Base-by-base conservation (phyloP, 805 yeast species). In the Grigorovia yakushimaensis region DNA sequence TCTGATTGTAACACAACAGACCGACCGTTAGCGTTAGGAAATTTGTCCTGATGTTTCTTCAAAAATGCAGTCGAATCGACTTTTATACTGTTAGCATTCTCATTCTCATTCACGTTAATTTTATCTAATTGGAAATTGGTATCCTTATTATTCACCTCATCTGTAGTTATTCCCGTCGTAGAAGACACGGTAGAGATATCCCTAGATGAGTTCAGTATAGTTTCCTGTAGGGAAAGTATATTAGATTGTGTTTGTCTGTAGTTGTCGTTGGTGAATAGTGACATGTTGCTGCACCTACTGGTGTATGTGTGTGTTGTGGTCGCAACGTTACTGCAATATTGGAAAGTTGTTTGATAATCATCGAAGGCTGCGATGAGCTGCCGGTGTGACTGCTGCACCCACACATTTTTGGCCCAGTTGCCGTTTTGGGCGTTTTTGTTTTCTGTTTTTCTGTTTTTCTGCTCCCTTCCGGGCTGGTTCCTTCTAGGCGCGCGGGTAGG, bases 161-260 rank as follows among this genome's bases (percentile, higher is more conserved):
- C 22, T 20, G 10, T n/a, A 3, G 20, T 37, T 4, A 50, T 21
- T 18, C 15, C 37, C 11, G 15, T 43, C 27, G 30, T 40, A 7
- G 47, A 23, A 9, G 47, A 37, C 33, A 41, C 46, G n/a, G 21
- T 27, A 18, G 20, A 39, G 2, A 47, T 54, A 22, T 46, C 45
- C 30, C 50, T 52, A 1, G 60, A 43, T 3, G 64, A 59, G 41
- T 64, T 63, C 40, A 64, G 46, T 18, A 65, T 54, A 5, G 67
- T 64, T 41, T 62, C 67, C 43, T 65, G 69, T 20, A 65, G 44
- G 18, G 57, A 55, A 40, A 57, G 57, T 10, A 65, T 65, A 33
- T 61, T 61, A 6, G 61, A 58, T 47, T 64, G 68, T 0, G 65
- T 62, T 42, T 58, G 54, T 37, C 61, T 56, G 47, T 64, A 64